Evolutionary conservation across 176 grass and related monocot genomes (phyloP), one percentile per base, ranked within the genome.

Genomic region (Musa schizocarpa): DNA sequence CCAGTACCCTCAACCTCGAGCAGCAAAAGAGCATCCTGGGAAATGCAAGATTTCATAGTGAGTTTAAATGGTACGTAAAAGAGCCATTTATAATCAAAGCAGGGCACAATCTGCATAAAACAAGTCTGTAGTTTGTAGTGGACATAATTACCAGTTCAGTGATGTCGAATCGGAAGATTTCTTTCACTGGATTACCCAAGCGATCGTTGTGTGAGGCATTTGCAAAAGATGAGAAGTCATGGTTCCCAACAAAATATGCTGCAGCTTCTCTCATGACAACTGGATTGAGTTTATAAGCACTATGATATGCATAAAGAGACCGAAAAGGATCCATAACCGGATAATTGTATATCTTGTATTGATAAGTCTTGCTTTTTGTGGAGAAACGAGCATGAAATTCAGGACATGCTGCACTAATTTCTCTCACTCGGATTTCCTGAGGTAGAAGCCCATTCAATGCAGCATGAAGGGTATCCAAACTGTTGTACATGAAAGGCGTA

Each of bases 1-100:
- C 93, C 93, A 59, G 83, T 87, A 55, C 93, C 93, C 88, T 97
- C 93, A 78, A 97, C 88, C 74, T 93, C 90, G 57, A 97, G 82
- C 59, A 93, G 89, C 86, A 97, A 85, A 75, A 93, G 52, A 70
- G 86, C 59, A 83, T 76, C 86, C 93, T 97, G 85, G 85, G 25
- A 83, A 22, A 79, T 77, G 74, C 79, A 71, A 65, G 58, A 77
- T 21, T 79, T 61, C 19, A n/a, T 17, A 8, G 1, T 0, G 27
- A 63, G 13, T 70, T 6, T 13, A 19, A 1, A 50, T 70, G 68
- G 13, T 49, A 17, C 0, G 14, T 50, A 50, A 50, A 43, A 43
- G 34, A 6, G 34, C 34, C 34, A 43, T 43, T 6, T 6, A 43
- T 43, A 43, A 43, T 50, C 29, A 68, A 48, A 68, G 24, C 6